Evolutionary conservation across 148 eudicot species (phyloP), one percentile per base, ranked within the genome.

Genomic region (Mesembryanthemum crystallinum): DNA sequence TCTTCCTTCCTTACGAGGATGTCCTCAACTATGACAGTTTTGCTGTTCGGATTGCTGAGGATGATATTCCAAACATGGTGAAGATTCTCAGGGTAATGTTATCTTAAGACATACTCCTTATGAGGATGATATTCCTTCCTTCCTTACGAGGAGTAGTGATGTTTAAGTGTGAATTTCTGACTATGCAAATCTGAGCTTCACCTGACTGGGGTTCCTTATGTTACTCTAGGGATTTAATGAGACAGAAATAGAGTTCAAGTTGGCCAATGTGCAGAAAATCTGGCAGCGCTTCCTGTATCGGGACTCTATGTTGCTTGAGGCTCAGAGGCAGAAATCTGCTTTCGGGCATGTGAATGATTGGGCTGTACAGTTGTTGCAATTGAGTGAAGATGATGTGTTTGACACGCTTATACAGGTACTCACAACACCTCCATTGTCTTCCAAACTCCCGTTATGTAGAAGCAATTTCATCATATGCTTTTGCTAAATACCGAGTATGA

Each of bases 261-360:
- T 92, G 83, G 87, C 85, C 43, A 95, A 95, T 83, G 97, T 95
- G 73, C 86, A 79, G 82, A 90, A 83, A 67, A 82, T 95, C 67
- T 92, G 97, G 98, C 98, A 92, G 79, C 86, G 97, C 59, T 95
- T 90, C 81, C 75, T 90, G 72, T 90, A 95, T 81, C 90, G 91
- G 23, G 92, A 95, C 80, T 88, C 98, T 27, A 76, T 90, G 66
- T 76, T 92, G 81, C 94, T 87, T 8, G 98, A 95, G 86, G 97
- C 97, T 57, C 88, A 85, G 80, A 87, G 98, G 83, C 96, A 92
- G 85, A 89, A 86, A 78, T 76, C 82, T 71, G 75, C 63, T 35
- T 77, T 81, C 42, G 84, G 90, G 42, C 82, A 78, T 71, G 87
- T 82, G 33, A 87, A 80, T 28, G 88, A 87, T 80, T 95, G 97